Percentiles rank a stretch among this genome's conserved stretches.
phyloP scores from a whole-genome alignment of 2,329 filamentous ascomycete genomes.

The Apiospora hydei region DNA sequence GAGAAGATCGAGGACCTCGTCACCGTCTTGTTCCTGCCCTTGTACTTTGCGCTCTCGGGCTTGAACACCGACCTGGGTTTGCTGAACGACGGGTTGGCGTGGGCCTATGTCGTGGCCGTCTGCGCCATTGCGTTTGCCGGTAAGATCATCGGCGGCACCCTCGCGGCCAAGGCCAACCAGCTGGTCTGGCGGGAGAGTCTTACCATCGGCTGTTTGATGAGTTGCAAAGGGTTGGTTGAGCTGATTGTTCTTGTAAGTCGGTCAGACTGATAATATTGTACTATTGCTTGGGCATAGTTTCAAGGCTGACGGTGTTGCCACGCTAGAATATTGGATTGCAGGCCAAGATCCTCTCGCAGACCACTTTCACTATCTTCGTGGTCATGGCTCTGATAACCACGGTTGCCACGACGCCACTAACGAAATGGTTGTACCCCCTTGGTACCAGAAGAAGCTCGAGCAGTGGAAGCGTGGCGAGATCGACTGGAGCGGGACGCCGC shows the following conservation, averaged over 20 bases:
- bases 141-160: constrained; percentile 83
- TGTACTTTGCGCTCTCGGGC: constrained; percentile 94
- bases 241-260: constrained; percentile 84
- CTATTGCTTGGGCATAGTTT: neutral
- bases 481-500: constrained; percentile 78
- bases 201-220: constrained; percentile 87
- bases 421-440: constrained; percentile 73
- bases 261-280: constrained; percentile 2
- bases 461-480: constrained; percentile 70
- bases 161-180: constrained; percentile 78
- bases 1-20: constrained; percentile 96
- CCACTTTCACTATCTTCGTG: constrained; percentile 82
- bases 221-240: constrained; percentile 94
- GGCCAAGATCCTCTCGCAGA: constrained; percentile 72
- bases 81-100: constrained; percentile 80
- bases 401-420: constrained; percentile 75
- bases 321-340: constrained; percentile 72
- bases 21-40: constrained; percentile 80
- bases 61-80: constrained; percentile 88
- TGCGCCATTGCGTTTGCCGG: constrained; percentile 82
- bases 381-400: constrained; percentile 84
- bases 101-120: constrained; percentile 89
- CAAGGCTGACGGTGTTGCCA: constrained; percentile 28
- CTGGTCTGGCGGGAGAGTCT: constrained; percentile 91
- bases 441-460: constrained; percentile 77